Evolutionary conservation across 78 protist species (phyloP).

Genomic region (slime mould (Dictyostelium discoideum)): dicty_2.7 NC_007088.5:2725001-2725500

Average conservation of each 20-base stretch:
- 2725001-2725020: too few species aligned
- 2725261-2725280: slow-evolving; percentile 71
- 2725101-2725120: not conserved
- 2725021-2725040: too few species aligned
- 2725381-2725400: slow-evolving; percentile 88
- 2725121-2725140: slow-evolving; percentile 3
- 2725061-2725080: not conserved
- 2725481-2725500: slow-evolving; percentile 53
- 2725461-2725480: slow-evolving; percentile 88
- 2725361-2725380: slow-evolving; percentile 79
- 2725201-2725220: not conserved
- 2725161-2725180: not conserved
- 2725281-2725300: slow-evolving; percentile 82
- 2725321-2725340: slow-evolving; percentile 88
- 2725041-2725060: not conserved
- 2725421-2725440: slow-evolving; percentile 80
- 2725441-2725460: slow-evolving; percentile 58
- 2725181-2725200: not conserved
- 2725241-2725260: not conserved
- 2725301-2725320: slow-evolving; percentile 71
- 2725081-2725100: not conserved
- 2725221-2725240: not conserved
- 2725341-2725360: slow-evolving; percentile 31
- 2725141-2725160: not conserved
- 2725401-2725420: slow-evolving; percentile 92